Evolutionary conservation across 768 basidiomycete genomes (phyloP), one percentile per base, ranked within the genome.

Genomic region (Termitomyces bulborhizus): DNA sequence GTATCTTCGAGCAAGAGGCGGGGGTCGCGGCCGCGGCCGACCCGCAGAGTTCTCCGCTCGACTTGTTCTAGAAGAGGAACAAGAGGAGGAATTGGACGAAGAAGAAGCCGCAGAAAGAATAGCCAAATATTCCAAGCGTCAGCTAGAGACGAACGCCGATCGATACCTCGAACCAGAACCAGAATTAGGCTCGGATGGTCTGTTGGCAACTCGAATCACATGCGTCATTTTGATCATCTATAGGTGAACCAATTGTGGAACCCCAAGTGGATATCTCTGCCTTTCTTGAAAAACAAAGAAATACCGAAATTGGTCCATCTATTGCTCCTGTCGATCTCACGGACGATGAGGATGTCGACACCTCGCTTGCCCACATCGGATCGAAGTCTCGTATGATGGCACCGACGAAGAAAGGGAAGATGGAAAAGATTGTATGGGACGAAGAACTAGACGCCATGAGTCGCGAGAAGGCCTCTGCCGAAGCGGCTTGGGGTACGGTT

Each of bases 101-200:
- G 85, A 84, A 59, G 76, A 73, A 31, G 76, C 73, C 0, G 70
- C 73, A 34, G 85, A 82, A 63, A 58, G 70, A 9, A 71, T 70
- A 15, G 66, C 64, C 36, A 85, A 80, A 63, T 90, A 78, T 53
- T 66, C 80, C 26, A 74, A 75, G 54, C 75, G 90, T 37, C 71
- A 82, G 47, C 71, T 93, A 15, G 83, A 76, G 3, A 77, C 85
- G 4, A 92, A 93, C 64, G 83, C 75, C 0, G 88, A 90, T 73
- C 76, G 89, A 50, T 92, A 92, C 63, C 76, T 64, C 15, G 89
- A 91, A 68, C 79, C 80, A 18, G 85, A 83, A 55, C 83, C 82
- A 3, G 83, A 86, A 60, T 70, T 88, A 26, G 84, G 80, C 63
- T 84, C 85, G 1, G 86, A 90, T 66, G 88, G 89, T 86, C 61